Evolutionary conservation across 192 early-diverging fungal species (phyloP).

Genomic region (Coemansia sp.): DNA sequence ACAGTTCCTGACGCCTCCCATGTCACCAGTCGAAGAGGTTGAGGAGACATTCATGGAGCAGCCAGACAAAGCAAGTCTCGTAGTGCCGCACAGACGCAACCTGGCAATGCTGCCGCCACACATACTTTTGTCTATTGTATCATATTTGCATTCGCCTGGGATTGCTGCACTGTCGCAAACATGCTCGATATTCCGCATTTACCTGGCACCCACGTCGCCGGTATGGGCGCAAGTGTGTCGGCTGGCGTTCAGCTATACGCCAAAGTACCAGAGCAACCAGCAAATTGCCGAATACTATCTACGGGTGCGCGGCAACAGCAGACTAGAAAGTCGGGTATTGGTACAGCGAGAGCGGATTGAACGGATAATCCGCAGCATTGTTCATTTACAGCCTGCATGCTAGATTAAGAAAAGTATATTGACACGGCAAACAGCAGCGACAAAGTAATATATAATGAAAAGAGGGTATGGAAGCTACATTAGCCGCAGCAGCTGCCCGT

Average conservation of each 20-base stretch:
- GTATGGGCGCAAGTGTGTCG: slow-evolving; percentile 41
- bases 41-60: neutral
- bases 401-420: neutral
- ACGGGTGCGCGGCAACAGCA: slow-evolving; percentile 38
- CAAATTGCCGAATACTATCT: slow-evolving; percentile 48
- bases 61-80: neutral
- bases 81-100: neutral
- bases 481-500: slow-evolving; percentile 40
- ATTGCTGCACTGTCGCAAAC: slow-evolving; percentile 34
- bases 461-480: neutral
- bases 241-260: slow-evolving; percentile 27
- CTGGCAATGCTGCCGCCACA: slow-evolving; percentile 35
- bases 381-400: slow-evolving; percentile 1
- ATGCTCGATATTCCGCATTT: slow-evolving; percentile 28
- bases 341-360: slow-evolving; percentile 41
- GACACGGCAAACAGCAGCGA: neutral
- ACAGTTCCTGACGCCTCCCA: slow-evolving; percentile 46
- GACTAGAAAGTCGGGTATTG: slow-evolving; percentile 34
- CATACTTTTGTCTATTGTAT: slow-evolving; percentile 33
- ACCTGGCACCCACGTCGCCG: slow-evolving; percentile 29
- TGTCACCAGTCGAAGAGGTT: slow-evolving; percentile 19
- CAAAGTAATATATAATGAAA: slow-evolving; percentile 2
- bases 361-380: slow-evolving; percentile 21
- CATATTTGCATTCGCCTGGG: slow-evolving; percentile 16
- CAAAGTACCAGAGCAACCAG: slow-evolving; percentile 20